Base-by-base conservation (phyloP, 495 filamentous ascomycete genomes). In the Penicilliopsis zonata region DNA sequence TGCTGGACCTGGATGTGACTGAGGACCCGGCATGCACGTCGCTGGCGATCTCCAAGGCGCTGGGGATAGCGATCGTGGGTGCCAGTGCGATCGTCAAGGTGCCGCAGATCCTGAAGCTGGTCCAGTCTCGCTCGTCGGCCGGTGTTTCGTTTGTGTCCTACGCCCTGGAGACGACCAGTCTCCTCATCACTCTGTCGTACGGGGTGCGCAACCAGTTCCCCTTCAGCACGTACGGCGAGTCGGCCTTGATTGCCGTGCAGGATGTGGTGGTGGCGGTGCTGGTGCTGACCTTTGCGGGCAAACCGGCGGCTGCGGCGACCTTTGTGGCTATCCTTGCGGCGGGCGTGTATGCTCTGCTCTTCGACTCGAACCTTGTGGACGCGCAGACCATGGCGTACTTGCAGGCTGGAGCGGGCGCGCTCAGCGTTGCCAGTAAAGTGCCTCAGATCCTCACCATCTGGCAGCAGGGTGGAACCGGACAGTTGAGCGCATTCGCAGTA, bases 151-250 rank as follows among this genome's bases (percentile, higher is more conserved):
- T 94, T 66, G 71, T 90, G 23, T 78, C 80, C 18, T 94, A 94
- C 59, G 69, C 84, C 24, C 82, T 98, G 52, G 90, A 98, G 57
- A 94, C 86, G 7, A 66, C 74, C 38, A 71, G 74, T 42, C 81
- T 86, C 56, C 67, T 94, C 32, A 88, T 90, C 59, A 79, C 75
- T 2, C 70, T 96, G 25, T 82, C 79, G 18, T 98, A 98, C 61
- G 90, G 90, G 53, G 65, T 81, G 34, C 79, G 92, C 48, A 80
- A 85, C 44, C 78, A 78, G 4, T 94, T 92, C 49, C 88, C 92
- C 10, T 90, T 96, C 57, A 88, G 80, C 66, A 96, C 90, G 12
- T 98, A 80, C 47, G 90, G 90, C 49, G 90, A 98, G 69, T 84
- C 83, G 24, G 85, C 82, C 21, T 64, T 96, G 44, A 92, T 98